Conservation (phyloP, 2,329 filamentous ascomycete species). For the Pseudodiploospora longispora region DNA sequence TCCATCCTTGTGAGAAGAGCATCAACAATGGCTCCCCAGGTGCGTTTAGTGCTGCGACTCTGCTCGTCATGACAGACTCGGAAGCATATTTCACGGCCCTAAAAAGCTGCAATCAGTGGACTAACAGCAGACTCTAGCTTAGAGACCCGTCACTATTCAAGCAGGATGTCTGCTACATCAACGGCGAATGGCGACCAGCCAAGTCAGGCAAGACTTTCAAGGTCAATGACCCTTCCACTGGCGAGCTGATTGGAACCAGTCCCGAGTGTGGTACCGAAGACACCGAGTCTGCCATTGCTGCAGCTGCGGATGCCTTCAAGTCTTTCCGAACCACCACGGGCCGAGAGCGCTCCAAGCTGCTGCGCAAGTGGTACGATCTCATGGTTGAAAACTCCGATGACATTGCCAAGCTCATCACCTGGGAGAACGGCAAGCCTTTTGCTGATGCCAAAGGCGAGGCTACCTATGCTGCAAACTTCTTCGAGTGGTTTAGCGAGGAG, state of each 20-base stretch:
- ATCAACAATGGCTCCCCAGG: constrained; percentile 42
- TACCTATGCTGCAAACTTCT: constrained; percentile 64
- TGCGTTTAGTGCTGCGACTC: constrained; percentile 8
- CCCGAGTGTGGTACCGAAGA: constrained; percentile 79
- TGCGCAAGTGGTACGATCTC: constrained; percentile 75
- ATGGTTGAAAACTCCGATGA: constrained; percentile 73
- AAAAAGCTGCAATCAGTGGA: neutral
- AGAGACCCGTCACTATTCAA: constrained; percentile 78
- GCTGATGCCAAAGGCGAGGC: constrained; percentile 68
- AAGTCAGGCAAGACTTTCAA: constrained; percentile 87
- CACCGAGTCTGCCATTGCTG: constrained; percentile 71
- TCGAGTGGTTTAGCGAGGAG: constrained; percentile 78
- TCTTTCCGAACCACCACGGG: constrained; percentile 64
- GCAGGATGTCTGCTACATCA: constrained; percentile 72
- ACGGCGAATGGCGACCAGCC: constrained; percentile 85
- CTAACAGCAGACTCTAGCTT: constrained; percentile 39
- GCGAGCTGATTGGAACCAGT: constrained; percentile 69
- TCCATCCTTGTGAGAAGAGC: constrained; percentile 28
- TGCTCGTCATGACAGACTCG: no score
- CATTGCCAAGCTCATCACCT: constrained; percentile 73
- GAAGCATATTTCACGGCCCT: neutral
- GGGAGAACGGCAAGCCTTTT: constrained; percentile 83
- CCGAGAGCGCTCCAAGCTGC: constrained; percentile 63
- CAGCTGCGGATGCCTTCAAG: constrained; percentile 69
- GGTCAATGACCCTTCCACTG: constrained; percentile 78